Evolutionary conservation across 1,284 basidiomycete genomes (phyloP), one percentile per base, ranked within the genome.

Genomic region (Trametes versicolor): DNA sequence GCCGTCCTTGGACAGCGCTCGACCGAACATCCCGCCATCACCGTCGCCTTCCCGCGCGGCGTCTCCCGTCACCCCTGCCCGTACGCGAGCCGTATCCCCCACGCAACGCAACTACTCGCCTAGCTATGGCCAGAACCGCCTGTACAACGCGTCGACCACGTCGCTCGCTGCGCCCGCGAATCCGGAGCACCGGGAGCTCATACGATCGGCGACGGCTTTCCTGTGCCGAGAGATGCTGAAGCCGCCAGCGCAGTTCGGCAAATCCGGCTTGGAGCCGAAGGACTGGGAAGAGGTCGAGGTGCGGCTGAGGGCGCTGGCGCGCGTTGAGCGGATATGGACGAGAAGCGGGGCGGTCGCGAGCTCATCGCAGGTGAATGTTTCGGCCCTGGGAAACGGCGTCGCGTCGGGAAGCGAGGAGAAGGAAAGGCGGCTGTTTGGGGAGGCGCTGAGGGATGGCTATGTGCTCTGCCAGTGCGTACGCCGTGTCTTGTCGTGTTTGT

Each of bases 391-490:
- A 63, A 77, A 71, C 63, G 82, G 79, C 51, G 73, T 82, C 62
- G 87, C 80, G 74, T 80, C 73, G 63, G 83, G 79, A 53, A 88
- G 89, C 36, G 93, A 93, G 76, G 92, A 94, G 69, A 82, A 89
- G 69, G 93, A 96, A 77, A 78, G 86, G 67, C 85, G 82, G 63
- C 76, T 87, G 39, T 95, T 96, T 73, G 83, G 83, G 52, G 91
- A 93, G 63, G 88, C 91, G 0, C 75, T 96, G 65, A 80, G 87
- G 70, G 95, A 97, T 80, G 95, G 95, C 1, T 92, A 90, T 75
- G 85, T 96, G 32, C 83, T 97, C 25, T 96, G 94, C 87, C 90
- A 94, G 94, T 95, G 74, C 80, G 90, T 88, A 59, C 29, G 67
- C 60, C 52, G 50, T 54, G 36, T 61, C 48, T 67, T 25, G 69